phyloP scores from a whole-genome alignment of 2,329 filamentous ascomycete species.

The Ceratocystis colombiana region DNA sequence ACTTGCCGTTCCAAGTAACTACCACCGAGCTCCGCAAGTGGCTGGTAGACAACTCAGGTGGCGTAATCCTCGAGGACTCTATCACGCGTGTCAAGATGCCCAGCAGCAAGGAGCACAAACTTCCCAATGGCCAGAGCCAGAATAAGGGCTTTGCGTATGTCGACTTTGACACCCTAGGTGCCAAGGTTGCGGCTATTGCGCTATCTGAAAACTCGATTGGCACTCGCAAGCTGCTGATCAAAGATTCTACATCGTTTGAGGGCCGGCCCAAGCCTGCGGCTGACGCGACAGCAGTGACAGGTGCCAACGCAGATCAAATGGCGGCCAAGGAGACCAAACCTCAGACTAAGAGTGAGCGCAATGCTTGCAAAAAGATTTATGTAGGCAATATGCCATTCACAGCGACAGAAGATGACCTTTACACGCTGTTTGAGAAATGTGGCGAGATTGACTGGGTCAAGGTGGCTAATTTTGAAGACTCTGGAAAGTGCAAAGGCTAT shows the following conservation, averaged over 20 bases:
- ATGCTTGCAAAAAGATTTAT: conserved; percentile 74
- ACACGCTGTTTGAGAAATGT: conserved; percentile 73
- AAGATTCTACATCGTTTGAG: conserved; percentile 80
- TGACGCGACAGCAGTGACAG: conserved; percentile 28
- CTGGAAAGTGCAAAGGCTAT: conserved; percentile 95
- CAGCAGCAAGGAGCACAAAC: conserved; percentile 26
- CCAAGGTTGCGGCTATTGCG: conserved; percentile 66
- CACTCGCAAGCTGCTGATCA: conserved; percentile 79
- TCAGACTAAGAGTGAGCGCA: conserved; percentile 37
- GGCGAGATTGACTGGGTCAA: conserved; percentile 74
- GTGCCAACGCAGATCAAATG: conserved; percentile 28
- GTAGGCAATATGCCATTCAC: conserved; percentile 83
- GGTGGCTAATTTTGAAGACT: conserved; percentile 90
- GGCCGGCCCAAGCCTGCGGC: conserved; percentile 53
- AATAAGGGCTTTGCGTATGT: conserved; percentile 97
- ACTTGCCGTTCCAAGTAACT: conserved; percentile 74
- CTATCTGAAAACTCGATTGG: conserved; percentile 73
- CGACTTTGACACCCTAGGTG: conserved; percentile 65
- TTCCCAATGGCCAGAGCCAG: conserved; percentile 27
- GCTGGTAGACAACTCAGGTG: conserved; percentile 61
- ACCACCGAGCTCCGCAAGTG: conserved; percentile 66
- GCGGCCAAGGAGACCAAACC: conserved; percentile 30
- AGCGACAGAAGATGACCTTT: conserved; percentile 68
- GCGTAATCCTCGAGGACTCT: conserved; percentile 52
- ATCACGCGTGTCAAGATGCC: conserved; percentile 84